A percentile compares a stretch with the other conserved stretches of the same genome.
phyloP scores from a whole-genome alignment of 2,329 filamentous ascomycete species.

The Hypoxylon sp. region DNA sequence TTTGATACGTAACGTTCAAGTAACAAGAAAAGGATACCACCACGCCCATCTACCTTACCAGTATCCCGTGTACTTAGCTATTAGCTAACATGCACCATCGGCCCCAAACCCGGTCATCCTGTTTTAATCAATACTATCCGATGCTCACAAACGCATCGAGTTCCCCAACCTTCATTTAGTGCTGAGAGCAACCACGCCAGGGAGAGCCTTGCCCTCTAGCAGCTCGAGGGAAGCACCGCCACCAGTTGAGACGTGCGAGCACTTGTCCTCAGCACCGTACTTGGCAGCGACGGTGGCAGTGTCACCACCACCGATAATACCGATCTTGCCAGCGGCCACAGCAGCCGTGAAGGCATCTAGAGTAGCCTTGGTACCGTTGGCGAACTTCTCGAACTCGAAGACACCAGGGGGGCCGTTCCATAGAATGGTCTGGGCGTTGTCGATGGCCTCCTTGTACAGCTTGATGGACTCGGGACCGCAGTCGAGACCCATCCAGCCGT shows the following conservation, averaged over 20 bases:
- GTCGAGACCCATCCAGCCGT: constrained; percentile 98
- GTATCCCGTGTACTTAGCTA: constrained; percentile 8
- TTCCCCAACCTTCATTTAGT: constrained; percentile 69
- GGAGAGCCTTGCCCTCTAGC: constrained; percentile 97
- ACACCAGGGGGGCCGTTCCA: constrained; percentile 99
- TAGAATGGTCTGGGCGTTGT: constrained; percentile 92
- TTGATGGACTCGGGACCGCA: constrained; percentile 90
- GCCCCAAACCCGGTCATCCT: constrained; percentile 16
- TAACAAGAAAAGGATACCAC: constrained; percentile 24
- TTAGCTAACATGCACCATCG: constrained; percentile 1
- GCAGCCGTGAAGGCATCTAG: constrained; percentile 90
- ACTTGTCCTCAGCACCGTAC: constrained; percentile 95
- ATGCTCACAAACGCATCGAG: constrained; percentile 32
- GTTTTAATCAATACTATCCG: constrained; percentile 16
- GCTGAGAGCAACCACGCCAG: constrained; percentile 93
- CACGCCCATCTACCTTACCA: constrained; percentile 21
- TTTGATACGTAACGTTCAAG: constrained; percentile 19
- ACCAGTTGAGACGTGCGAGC: constrained; percentile 98
- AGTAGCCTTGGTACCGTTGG: constrained; percentile 90
- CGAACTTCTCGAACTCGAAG: constrained; percentile 97
- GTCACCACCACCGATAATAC: constrained; percentile 98
- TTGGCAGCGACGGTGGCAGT: constrained; percentile 98
- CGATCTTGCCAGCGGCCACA: constrained; percentile 87
- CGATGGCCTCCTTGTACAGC: constrained; percentile 90
- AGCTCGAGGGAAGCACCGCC: constrained; percentile 96